phyloP scores from a whole-genome alignment of 1,284 basidiomycete genomes.

The Rhodotorula sp. region DNA sequence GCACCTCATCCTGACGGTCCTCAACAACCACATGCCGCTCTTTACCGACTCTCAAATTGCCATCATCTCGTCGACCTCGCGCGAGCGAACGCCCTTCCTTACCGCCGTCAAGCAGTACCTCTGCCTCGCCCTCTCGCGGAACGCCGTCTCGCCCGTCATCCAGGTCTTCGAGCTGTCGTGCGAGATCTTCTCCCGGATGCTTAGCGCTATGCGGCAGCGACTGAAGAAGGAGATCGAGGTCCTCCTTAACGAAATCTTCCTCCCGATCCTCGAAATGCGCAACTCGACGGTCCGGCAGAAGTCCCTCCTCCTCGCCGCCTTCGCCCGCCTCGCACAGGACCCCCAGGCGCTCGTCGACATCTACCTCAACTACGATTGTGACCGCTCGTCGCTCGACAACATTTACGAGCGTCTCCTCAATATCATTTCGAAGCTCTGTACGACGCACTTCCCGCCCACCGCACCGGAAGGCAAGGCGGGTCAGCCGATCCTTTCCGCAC shows the following conservation, averaged over 20 bases:
- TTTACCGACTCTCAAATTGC: slow-evolving; percentile 81
- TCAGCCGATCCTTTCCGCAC: slow-evolving; percentile 56
- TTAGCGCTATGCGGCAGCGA: slow-evolving; percentile 90
- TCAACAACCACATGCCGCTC: slow-evolving; percentile 84
- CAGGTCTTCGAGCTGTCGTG: slow-evolving; percentile 98
- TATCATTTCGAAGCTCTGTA: slow-evolving; percentile 85
- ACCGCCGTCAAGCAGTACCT: slow-evolving; percentile 94
- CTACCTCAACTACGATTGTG: slow-evolving; percentile 97
- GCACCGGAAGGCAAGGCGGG: slow-evolving; percentile 47
- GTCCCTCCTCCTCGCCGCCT: slow-evolving; percentile 81
- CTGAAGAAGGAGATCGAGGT: slow-evolving; percentile 99
- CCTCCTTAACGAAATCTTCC: slow-evolving; percentile 95
- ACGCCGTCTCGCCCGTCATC: slow-evolving; percentile 90
- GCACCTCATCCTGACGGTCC: slow-evolving; percentile 85
- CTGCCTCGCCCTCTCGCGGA: slow-evolving; percentile 87
- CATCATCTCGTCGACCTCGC: slow-evolving; percentile 80
- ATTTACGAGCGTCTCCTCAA: slow-evolving; percentile 96
- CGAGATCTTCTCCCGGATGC: slow-evolving; percentile 96
- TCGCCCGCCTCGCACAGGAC: slow-evolving; percentile 77
- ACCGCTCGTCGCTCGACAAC: slow-evolving; percentile 85
- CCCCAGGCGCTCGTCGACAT: slow-evolving; percentile 94
- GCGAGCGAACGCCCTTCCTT: slow-evolving; percentile 81
- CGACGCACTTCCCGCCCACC: slow-evolving; percentile 62
- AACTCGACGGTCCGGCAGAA: slow-evolving; percentile 94
- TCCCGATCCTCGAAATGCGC: slow-evolving; percentile 97